Conservation (phyloP, 495 filamentous ascomycete genomes). For the Neurospora sp. region DNA sequence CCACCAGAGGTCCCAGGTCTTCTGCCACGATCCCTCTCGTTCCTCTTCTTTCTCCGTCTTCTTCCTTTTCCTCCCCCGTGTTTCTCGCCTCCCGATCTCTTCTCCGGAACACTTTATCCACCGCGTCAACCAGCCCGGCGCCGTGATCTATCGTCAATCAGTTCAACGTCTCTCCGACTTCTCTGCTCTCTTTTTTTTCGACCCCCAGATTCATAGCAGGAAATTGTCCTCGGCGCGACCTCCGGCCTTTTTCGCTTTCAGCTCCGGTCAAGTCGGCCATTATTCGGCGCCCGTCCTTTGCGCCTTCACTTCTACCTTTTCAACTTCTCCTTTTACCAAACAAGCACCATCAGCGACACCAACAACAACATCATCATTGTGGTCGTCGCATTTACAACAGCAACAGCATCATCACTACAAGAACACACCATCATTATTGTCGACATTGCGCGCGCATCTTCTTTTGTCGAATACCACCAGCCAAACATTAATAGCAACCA, state of each 20-base stretch:
- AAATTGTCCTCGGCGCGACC: conserved; percentile 9
- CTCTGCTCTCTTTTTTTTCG: not conserved
- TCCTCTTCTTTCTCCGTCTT: not conserved
- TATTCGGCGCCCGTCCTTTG: not conserved
- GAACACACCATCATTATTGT: not conserved
- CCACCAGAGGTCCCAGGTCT: not conserved
- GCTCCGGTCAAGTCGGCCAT: conserved; percentile 5
- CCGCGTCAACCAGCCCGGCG: not conserved
- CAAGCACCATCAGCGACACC: not conserved
- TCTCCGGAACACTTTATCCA: not conserved
- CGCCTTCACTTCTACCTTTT: not conserved
- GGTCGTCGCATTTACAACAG: not conserved
- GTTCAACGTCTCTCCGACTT: not conserved
- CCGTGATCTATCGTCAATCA: not conserved
- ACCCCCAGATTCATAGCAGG: not conserved
- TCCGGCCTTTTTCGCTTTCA: conserved; percentile 6
- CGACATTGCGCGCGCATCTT: not conserved
- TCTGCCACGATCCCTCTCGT: conserved; percentile 8
- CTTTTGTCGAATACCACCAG: not conserved
- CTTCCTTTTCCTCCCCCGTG: not conserved
- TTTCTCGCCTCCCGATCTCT: not conserved
- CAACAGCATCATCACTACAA: not conserved
- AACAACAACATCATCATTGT: not conserved
- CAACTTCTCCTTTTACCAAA: not conserved
- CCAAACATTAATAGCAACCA: not conserved